Conservation (phyloP, 2,329 filamentous ascomycete genomes). For the Cladorrhinum sp. region DNA sequence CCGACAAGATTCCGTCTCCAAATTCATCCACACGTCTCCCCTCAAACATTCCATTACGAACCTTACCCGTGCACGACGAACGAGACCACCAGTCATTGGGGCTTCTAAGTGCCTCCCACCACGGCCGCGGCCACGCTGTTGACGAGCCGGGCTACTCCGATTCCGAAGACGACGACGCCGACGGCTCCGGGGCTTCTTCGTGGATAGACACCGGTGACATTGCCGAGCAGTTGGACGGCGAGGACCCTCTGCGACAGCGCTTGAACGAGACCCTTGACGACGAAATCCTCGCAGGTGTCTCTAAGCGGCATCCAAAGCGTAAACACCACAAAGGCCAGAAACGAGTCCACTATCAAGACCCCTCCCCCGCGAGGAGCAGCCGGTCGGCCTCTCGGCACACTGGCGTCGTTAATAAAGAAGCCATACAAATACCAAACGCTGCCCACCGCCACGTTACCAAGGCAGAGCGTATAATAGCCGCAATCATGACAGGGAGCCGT, state of each 20-base stretch:
- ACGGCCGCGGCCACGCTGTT: conserved; percentile 45
- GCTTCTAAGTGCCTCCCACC: conserved; percentile 40
- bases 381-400: conserved; percentile 33
- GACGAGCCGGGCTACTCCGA: conserved; percentile 46
- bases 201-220: conserved; percentile 96
- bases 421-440: conserved; percentile 76
- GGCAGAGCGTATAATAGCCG: conserved; percentile 68
- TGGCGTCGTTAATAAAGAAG: conserved; percentile 62
- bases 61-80: conserved; percentile 48
- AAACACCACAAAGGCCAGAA: conserved; percentile 43
- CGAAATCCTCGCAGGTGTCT: conserved; percentile 53
- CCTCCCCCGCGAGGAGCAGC: conserved; percentile 38
- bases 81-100: conserved; percentile 43
- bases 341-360: conserved; percentile 65
- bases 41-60: conserved; percentile 85
- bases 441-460: conserved; percentile 60
- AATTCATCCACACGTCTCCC: conserved; percentile 60
- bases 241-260: conserved; percentile 74
- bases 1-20: conserved; percentile 82
- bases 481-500: conserved; percentile 81
- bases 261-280: conserved; percentile 65
- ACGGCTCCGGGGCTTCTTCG: conserved; percentile 61
- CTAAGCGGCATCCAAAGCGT: conserved; percentile 43
- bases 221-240: conserved; percentile 81
- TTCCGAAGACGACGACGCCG: conserved; percentile 59